Conservation (phyloP, 441 rosid genomes). For the Bocquillonia castaneifolia region DNA sequence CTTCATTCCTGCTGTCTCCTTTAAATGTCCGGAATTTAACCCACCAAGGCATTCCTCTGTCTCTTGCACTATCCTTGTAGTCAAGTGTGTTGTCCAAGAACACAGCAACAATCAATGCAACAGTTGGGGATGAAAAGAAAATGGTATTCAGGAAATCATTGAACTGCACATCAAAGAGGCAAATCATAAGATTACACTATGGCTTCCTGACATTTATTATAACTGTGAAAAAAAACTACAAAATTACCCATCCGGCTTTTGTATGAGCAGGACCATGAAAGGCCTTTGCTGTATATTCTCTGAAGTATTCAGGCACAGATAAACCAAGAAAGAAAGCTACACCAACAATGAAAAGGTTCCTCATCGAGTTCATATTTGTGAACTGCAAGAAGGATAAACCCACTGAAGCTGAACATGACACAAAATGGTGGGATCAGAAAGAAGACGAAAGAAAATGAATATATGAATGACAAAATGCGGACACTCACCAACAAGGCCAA, state of each 20-base stretch:
- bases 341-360: conserved; percentile 87
- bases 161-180: conserved; percentile 47
- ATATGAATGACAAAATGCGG: neutral
- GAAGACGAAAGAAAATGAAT: neutral
- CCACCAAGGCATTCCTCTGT: conserved; percentile 99
- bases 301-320: conserved; percentile 85
- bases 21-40: conserved; percentile 82
- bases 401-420: conserved; percentile 65
- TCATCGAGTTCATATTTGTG: conserved; percentile 98
- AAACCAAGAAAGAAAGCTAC: conserved; percentile 88
- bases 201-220: neutral
- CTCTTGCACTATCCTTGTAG: conserved; percentile 80
- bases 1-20: conserved; percentile 92
- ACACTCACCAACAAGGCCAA: conserved; percentile 82
- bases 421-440: conserved; percentile 15
- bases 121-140: conserved; percentile 91
- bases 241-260: conserved; percentile 78
- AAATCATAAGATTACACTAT: neutral
- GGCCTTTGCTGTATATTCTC: conserved; percentile 77
- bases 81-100: conserved; percentile 94
- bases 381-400: conserved; percentile 97
- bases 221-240: neutral
- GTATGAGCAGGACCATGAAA: conserved; percentile 94
- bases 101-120: conserved; percentile 70
- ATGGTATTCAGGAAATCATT: conserved; percentile 95